A percentile compares a stretch with the other conserved stretches of the same genome.
These are phyloP conservation scores for Leishmania martiniquensis DNA, from an alignment of 208 protist species.

Conservation along the genomic window DNA sequence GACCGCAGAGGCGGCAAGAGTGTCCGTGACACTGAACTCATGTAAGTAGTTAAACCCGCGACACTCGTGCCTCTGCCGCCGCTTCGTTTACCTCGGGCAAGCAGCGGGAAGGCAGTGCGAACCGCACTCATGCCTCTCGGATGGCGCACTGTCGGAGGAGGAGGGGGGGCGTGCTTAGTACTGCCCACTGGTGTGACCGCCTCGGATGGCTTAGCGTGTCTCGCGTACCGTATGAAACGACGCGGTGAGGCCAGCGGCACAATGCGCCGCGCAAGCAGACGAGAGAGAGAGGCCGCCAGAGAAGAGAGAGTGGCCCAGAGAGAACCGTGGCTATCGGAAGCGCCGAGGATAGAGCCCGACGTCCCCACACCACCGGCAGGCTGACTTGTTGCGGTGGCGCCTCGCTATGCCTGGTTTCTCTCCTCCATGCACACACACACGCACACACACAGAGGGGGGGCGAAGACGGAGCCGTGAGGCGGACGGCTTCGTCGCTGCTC, in stretches of 20 bases:
- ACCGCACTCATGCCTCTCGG: constrained; percentile 6
- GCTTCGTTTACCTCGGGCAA: constrained; percentile 6
- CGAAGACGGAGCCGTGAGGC: neutral
- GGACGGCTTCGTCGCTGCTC: neutral
- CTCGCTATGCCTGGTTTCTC: neutral
- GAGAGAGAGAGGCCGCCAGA: neutral
- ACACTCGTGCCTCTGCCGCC: neutral
- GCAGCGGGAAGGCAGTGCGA: constrained; percentile 22
- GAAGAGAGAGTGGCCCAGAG: neutral
- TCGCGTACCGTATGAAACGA: neutral
- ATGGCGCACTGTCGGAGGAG: neutral
- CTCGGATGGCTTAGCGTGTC: neutral
- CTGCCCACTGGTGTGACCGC: neutral
- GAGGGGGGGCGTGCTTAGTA: neutral
- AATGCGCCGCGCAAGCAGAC: neutral
- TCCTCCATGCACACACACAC: neutral
- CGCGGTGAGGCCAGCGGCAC: neutral
- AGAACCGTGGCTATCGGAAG: neutral
- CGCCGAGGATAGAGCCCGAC: neutral
- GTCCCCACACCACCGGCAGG: neutral
- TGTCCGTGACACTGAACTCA: constrained; percentile 18
- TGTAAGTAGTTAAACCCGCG: constrained; percentile 3
- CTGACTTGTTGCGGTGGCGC: neutral
- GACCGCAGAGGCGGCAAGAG: constrained; percentile 7
- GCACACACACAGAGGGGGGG: neutral